Evolutionary conservation across 352 stramenopile genomes (phyloP).

Genomic region (Blastocystis sp.): DNA sequence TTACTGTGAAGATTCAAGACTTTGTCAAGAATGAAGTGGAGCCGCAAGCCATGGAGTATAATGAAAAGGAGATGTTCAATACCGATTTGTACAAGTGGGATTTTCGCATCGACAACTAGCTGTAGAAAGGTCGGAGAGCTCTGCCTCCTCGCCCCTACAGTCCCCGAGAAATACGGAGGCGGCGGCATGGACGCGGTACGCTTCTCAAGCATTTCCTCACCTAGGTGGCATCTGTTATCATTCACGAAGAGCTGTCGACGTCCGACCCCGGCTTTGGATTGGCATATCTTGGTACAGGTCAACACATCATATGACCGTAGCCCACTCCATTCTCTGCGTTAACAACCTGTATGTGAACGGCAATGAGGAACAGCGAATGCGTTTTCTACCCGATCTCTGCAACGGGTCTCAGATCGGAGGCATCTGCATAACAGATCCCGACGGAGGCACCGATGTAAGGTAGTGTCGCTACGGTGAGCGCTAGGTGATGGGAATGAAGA

Average conservation of each 20-base stretch:
- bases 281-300: conserved; percentile 74
- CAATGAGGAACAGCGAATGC: conserved; percentile 44
- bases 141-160: conserved; percentile 86
- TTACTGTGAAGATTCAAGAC: conserved; percentile 51
- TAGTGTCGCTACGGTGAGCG: not conserved
- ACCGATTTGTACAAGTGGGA: conserved; percentile 74
- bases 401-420: conserved; percentile 84
- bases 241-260: conserved; percentile 85
- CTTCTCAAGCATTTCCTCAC: not conserved
- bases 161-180: conserved; percentile 85
- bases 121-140: conserved; percentile 78
- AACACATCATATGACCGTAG: conserved; percentile 65
- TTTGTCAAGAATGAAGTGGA: conserved; percentile 91
- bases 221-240: conserved; percentile 77
- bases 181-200: conserved; percentile 78
- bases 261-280: conserved; percentile 93
- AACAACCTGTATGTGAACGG: conserved; percentile 66
- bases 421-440: conserved; percentile 97
- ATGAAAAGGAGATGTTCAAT: conserved; percentile 93
- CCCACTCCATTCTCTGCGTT: conserved; percentile 67
- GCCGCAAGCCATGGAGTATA: conserved; percentile 84
- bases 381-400: conserved; percentile 77
- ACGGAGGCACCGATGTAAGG: conserved; percentile 77
- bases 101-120: not conserved
- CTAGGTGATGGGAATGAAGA: conserved; percentile 85